Percentiles rank a stretch among this genome's conserved stretches.
Conservation (phyloP, 1,284 basidiomycete genomes). For the Volvariella volvacea region DNA sequence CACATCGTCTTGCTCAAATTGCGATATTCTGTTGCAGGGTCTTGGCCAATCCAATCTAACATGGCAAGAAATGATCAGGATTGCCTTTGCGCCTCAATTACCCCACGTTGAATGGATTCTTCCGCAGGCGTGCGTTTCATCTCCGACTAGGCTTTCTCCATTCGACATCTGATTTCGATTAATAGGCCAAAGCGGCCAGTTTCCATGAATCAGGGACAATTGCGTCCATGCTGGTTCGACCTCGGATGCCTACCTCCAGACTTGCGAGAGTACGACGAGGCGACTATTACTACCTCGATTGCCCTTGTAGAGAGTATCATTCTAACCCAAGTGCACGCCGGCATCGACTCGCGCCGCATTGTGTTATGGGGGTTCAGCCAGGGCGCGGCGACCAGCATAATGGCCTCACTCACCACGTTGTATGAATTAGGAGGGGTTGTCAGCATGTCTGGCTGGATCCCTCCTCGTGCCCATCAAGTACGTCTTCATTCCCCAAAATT, state of each 20-base stretch:
- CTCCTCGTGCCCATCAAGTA: slow-evolving; percentile 26
- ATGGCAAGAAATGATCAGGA: slow-evolving; percentile 25
- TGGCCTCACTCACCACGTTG: slow-evolving; percentile 32
- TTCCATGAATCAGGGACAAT: slow-evolving; percentile 22
- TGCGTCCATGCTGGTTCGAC: slow-evolving; percentile 40
- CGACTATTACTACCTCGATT: slow-evolving; percentile 29
- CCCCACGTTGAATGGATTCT: slow-evolving; percentile 35
- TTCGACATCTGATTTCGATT: not conserved
- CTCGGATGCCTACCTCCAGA: slow-evolving; percentile 31
- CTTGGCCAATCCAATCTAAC: slow-evolving; percentile 29
- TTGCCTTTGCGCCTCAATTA: slow-evolving; percentile 26
- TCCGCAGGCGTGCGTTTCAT: slow-evolving; percentile 32
- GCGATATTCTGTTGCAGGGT: slow-evolving; percentile 25
- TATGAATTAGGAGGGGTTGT: slow-evolving; percentile 37
- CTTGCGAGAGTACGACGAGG: slow-evolving; percentile 30
- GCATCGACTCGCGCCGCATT: slow-evolving; percentile 28
- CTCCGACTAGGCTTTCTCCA: not conserved
- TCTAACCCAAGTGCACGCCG: slow-evolving; percentile 28
- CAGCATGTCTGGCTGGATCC: slow-evolving; percentile 39
- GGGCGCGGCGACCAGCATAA: slow-evolving; percentile 33
- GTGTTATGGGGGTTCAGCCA: slow-evolving; percentile 39
- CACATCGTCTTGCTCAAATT: not conserved
- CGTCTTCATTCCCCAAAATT: slow-evolving; percentile 5
- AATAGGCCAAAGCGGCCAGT: slow-evolving; percentile 22
- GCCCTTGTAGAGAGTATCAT: slow-evolving; percentile 31